These are phyloP conservation scores for Ambrosia artemisiifolia DNA, from an alignment of 129 eudicot genomes.

Conservation along the genomic window DNA sequence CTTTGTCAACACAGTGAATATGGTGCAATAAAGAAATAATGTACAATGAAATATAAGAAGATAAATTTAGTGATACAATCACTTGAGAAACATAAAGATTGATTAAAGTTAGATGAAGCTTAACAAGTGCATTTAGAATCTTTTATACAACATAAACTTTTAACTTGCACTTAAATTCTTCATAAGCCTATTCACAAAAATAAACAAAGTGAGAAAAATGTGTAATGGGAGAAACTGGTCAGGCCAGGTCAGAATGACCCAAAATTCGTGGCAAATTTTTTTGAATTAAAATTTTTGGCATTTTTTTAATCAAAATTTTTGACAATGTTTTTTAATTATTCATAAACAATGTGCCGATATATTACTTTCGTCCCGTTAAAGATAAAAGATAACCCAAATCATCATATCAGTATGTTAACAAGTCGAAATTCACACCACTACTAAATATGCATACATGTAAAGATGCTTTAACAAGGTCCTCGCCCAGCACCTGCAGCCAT, in stretches of 20 bases:
- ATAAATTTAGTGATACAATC: neutral
- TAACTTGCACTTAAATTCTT: slow-evolving; percentile 82
- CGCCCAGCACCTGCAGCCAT: no score
- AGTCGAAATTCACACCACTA: neutral
- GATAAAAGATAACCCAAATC: neutral
- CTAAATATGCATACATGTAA: slow-evolving; percentile 49
- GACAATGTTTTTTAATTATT: neutral
- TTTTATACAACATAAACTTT: slow-evolving; percentile 94
- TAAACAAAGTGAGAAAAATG: neutral
- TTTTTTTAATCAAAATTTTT: no score
- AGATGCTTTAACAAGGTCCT: slow-evolving; percentile 96
- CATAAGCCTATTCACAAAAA: slow-evolving; percentile 60
- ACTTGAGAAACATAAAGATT: slow-evolving; percentile 6
- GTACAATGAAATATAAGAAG: neutral
- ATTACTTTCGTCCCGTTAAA: neutral
- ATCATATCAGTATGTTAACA: neutral
- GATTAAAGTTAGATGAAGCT: slow-evolving; percentile 73
- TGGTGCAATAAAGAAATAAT: no score
- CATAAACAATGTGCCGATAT: neutral
- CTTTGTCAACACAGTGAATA: no score
- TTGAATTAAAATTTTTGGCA: no score
- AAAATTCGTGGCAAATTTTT: no score
- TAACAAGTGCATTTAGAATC: slow-evolving; percentile 93
- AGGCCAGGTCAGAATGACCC: no score
- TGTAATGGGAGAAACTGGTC: neutral